Base-by-base conservation (phyloP, 2,329 filamentous ascomycete species). In the Stachybotrys chlorohalonatus region DNA sequence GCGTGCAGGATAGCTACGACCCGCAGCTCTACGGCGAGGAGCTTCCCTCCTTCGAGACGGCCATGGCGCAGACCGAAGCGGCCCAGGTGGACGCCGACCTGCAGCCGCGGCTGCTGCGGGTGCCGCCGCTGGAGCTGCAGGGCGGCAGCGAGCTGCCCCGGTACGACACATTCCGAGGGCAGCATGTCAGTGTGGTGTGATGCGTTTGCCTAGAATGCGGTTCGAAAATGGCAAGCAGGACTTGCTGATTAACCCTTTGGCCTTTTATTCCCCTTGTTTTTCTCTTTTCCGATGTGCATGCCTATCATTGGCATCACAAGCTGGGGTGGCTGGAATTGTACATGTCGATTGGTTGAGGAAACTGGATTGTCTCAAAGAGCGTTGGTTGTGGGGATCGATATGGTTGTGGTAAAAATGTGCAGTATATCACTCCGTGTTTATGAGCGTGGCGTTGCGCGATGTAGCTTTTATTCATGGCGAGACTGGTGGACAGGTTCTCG, bases 31-130 rank as follows among this genome's bases (percentile, higher is more conserved):
- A 62, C 13, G 13, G 36, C 36, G 65, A 61, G 42, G 72, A 69
- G 4, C 69, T 76, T 47, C 79, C 79, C 3, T 76, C 68, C 54
- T 82, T 82, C 56, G 79, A 81, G 60, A 70, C 69, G 8, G 75
- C 72, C 30, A 67, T 79, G 57, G 70, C 70, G 1, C 63, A 68
- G 53, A 61, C 63, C 9, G 71, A 76, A 55, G 73, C 73, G 54
- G 73, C 73, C 3, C 75, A 74, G 17, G 72, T 68, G 9, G 75
- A 80, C 24, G 68, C 68, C 9, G 70, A 72, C 56, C 57, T 80
- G 13, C 66, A 66, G 52, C 75, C 76, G 13, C 70, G 77, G 46
- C 54, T 72, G 31, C 57, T 75, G 50, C 63, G 65, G 24, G 62
- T 68, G 36, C 70, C 73, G 0, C 63, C 68, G 8, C 57, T 64